phyloP scores from a whole-genome alignment of 768 basidiomycete genomes.

The Leccinum rimulosum region DNA sequence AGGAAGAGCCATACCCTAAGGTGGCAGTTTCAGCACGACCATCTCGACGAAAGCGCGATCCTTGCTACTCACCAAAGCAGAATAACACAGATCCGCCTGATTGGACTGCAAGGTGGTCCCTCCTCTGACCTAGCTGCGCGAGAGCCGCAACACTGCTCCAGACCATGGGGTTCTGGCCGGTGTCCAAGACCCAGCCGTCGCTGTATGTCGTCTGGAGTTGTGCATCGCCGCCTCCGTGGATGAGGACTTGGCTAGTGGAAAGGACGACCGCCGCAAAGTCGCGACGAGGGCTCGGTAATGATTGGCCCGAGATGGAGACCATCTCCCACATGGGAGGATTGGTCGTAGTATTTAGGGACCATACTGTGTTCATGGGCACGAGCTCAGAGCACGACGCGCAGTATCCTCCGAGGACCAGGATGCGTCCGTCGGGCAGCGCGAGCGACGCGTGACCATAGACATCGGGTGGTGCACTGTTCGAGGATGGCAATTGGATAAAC shows the following conservation, averaged over 20 bases:
- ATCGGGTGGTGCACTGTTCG: constrained; percentile 55
- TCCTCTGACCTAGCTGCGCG: constrained; percentile 57
- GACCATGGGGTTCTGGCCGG: constrained; percentile 49
- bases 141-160: constrained; percentile 57
- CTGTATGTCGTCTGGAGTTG: constrained; percentile 48
- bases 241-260: constrained; percentile 54
- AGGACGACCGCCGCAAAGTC: constrained; percentile 57
- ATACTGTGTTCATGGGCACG: constrained; percentile 57
- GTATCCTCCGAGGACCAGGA: constrained; percentile 78
- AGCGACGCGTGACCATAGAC: constrained; percentile 72
- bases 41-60: neutral
- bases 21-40: constrained; percentile 16
- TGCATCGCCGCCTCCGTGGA: constrained; percentile 77
- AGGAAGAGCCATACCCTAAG: constrained; percentile 32
- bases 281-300: constrained; percentile 56
- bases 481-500: constrained; percentile 56
- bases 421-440: constrained; percentile 62
- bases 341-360: constrained; percentile 58
- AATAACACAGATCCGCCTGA: constrained; percentile 65
- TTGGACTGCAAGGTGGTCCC: constrained; percentile 72
- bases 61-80: constrained; percentile 61
- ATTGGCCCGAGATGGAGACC: constrained; percentile 36
- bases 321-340: constrained; percentile 48
- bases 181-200: constrained; percentile 74
- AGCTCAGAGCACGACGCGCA: constrained; percentile 45